Evolutionary conservation across 768 basidiomycete genomes (phyloP), one percentile per base, ranked within the genome.

Genomic region (Lactifluus rugatus): DNA sequence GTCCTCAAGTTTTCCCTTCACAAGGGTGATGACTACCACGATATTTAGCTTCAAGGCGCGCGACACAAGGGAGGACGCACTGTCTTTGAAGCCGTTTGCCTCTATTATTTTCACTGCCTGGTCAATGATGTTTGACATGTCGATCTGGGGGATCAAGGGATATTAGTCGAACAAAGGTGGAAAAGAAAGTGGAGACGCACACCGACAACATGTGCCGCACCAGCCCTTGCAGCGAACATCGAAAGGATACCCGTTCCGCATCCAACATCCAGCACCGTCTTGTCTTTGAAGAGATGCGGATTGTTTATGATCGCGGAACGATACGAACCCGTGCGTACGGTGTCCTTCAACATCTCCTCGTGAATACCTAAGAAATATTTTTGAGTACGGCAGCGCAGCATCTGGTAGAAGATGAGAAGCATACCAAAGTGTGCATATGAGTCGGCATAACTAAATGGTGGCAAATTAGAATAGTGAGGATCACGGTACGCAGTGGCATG

Each of bases 101-200:
- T 93, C 87, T 64, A 98, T 84, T 63, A 99, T 99, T 73, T 92
- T 95, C 76, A 87, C 83, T 2, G 96, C 96, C 75, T 98, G 95
- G 76, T 98, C 96, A 72, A 98, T 90, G 74, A 99, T 99, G 75
- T 99, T 99, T 57, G 93, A 96, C 96, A 99, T 99, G 76, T 99
- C 96, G 73, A 99, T 94, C 91, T 94, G 48, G 4, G 37, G 47
- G 2, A 48, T 21, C 48, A 47, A 46, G n/a, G 28, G 13, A 54
- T 19, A 10, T 62, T 23, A 31, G 48, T 6, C 13, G 21, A 25
- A 42, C 46, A 42, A 31, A 45, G 5, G n/a, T 21, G 6, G 19
- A 11, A 9, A 47, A 64, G 21, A 31, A 49, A 51, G 51, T 46
- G 44, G 49, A 52, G 21, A 74, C 87, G 66, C 66, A 93, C 90